phyloP scores from a whole-genome alignment of 306 rosid genomes.

The Corylus avellana region DNA sequence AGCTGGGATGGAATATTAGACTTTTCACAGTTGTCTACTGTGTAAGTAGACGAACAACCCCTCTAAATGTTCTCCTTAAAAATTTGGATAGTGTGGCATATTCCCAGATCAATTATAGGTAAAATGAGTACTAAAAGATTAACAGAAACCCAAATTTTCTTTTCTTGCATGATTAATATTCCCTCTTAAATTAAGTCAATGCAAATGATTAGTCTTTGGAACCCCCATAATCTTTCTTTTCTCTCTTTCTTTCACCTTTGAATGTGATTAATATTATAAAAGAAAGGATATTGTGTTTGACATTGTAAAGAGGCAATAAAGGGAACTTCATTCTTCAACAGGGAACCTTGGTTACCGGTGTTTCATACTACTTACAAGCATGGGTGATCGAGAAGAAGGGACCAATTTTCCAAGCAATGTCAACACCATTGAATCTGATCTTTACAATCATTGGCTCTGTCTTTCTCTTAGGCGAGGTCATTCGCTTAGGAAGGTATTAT shows the following conservation, averaged over 20 bases:
- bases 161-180: not conserved
- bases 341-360: constrained; percentile 42
- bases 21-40: constrained; percentile 40
- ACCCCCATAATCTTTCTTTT: not conserved
- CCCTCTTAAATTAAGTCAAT: not conserved
- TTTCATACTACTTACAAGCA: constrained; percentile 36
- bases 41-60: constrained; percentile 31
- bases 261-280: not conserved
- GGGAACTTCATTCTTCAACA: constrained; percentile 5
- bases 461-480: constrained; percentile 40
- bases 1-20: constrained; percentile 51
- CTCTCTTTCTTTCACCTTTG: not conserved
- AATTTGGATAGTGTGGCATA: constrained; percentile 19
- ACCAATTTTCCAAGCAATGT: constrained; percentile 46
- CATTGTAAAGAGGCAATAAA: not conserved
- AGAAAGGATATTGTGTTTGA: not conserved
- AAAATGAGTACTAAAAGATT: not conserved
- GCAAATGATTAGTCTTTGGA: not conserved
- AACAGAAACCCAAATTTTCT: no score
- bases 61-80: not conserved
- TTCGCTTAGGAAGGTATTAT: constrained; percentile 43
- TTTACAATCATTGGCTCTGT: constrained; percentile 46
- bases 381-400: constrained; percentile 47
- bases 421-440: constrained; percentile 51
- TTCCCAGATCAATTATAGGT: not conserved